Base-by-base conservation (phyloP, 352 stramenopile genomes). In the Globisporangium radiosum region DNA sequence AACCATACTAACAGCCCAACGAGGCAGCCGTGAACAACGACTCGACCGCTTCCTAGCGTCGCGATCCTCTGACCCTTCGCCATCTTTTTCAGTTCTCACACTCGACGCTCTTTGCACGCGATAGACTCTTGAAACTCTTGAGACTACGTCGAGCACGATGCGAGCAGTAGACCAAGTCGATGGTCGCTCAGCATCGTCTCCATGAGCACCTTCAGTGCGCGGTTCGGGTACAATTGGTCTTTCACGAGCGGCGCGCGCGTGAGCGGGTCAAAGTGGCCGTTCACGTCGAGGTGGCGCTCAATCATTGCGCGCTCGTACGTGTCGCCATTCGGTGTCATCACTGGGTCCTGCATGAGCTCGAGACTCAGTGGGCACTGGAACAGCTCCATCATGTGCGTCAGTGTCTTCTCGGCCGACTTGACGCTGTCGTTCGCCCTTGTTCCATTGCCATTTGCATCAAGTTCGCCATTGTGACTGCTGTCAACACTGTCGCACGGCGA, bases 301-400 rank as follows among this genome's bases (percentile, higher is more conserved):
- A 91, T 91, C 81, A 91, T 88, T 1, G 78, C 73, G 40, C 81
- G 81, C 44, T 91, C 81, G 60, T 88, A 91, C 47, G 81, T 85
- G 60, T 87, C 79, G n/a, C 81, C 81, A 15, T 81, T 81, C 3
- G 81, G 78, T 3, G 78, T 88, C 47, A 82, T 88, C 3, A 91
- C 81, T 1, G 81, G 81, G 52, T 91, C 78, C 40, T 87, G 68
- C 81, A 91, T 91, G n/a, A 85, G 48, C 57, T 91, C 81, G 33
- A 91, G 69, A 48, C 81, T 91, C 62, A 91, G 45, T 10, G 81
- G 81, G 40, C 81, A 91, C 43, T 81, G 75, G 53, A 88, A 88
- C 6, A 87, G 49, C 14, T 90, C 81, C 64, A 90, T 75, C 64
- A 90, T 82, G 53, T 88, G 76, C 56, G 75, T 73, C 4, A 90